Evolutionary conservation across 192 early-diverging fungal species (phyloP).

Genomic region (Coemansia sp.): DNA sequence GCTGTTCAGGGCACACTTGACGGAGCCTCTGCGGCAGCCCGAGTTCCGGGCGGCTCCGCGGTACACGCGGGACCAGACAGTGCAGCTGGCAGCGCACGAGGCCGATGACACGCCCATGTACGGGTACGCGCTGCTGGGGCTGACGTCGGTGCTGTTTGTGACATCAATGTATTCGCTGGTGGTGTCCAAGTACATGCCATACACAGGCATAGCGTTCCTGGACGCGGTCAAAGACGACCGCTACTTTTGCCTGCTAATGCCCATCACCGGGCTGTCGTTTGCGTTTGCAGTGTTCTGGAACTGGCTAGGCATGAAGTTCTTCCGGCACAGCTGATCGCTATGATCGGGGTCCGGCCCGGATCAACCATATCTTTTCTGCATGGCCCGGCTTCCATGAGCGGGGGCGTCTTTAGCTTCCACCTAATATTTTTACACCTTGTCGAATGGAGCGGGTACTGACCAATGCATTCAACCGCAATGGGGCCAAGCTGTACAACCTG

Average conservation of each 20-base stretch:
- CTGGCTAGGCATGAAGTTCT: conserved; percentile 95
- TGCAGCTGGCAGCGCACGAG: conserved; percentile 51
- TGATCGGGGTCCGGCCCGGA: neutral
- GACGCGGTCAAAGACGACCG: conserved; percentile 69
- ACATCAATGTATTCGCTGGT: conserved; percentile 59
- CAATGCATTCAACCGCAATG: too few species aligned
- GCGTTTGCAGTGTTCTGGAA: conserved; percentile 79
- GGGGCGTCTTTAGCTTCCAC: too few species aligned
- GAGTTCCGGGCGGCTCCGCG: conserved; percentile 49
- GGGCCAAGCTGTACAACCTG: too few species aligned
- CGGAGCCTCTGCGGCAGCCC: conserved; percentile 31
- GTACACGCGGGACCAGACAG: conserved; percentile 54
- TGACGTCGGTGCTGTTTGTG: conserved; percentile 57
- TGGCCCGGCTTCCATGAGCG: too few species aligned
- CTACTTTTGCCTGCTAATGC: conserved; percentile 81
- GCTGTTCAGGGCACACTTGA: conserved; percentile 42
- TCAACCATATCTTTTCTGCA: neutral
- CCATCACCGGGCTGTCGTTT: conserved; percentile 68
- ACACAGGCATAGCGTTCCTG: conserved; percentile 59
- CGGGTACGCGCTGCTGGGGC: conserved; percentile 57
- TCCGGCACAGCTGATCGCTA: conserved; percentile 68
- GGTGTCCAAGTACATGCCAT: conserved; percentile 63
- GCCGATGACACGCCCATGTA: conserved; percentile 65
- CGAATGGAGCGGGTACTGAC: too few species aligned
- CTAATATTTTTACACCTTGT: too few species aligned